A percentile compares a stretch with the other conserved stretches of the same genome.
Conservation (phyloP, 441 rosid species). For the Erodium texanum region DNA sequence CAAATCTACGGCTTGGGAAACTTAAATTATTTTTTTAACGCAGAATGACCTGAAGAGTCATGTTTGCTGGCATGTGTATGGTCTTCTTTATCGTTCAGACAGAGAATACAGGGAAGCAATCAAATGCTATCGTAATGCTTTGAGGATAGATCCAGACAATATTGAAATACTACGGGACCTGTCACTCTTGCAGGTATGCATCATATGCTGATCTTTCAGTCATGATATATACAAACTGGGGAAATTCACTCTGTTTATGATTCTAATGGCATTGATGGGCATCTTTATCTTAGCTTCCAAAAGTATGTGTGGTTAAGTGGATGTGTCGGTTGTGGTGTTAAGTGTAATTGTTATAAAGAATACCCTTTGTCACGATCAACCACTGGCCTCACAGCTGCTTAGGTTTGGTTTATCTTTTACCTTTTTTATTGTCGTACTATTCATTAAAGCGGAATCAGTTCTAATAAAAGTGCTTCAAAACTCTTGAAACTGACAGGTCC, state of each 20-base stretch:
- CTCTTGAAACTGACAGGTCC: background rate
- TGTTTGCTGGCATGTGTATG: conserved; percentile 99
- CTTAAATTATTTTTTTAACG: conserved; percentile 20
- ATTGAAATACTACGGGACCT: conserved; percentile 94
- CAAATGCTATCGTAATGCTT: conserved; percentile 92
- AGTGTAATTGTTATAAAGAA: background rate
- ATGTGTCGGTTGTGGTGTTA: background rate
- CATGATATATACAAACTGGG: background rate
- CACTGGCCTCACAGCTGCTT: too few species aligned
- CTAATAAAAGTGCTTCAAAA: background rate
- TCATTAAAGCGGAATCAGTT: background rate
- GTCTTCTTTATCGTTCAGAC: conserved; percentile 98
- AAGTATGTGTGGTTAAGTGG: background rate
- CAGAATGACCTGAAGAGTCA: conserved; percentile 99
- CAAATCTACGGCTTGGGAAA: background rate
- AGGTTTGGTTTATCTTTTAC: too few species aligned
- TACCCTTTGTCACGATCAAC: background rate
- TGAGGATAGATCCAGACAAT: conserved; percentile 95
- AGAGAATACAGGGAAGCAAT: conserved; percentile 99
- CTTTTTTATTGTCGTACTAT: too few species aligned
- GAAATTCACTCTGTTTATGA: background rate
- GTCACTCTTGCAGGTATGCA: conserved; percentile 82
- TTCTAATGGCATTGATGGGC: background rate
- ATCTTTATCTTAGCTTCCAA: background rate
- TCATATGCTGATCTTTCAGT: conserved; percentile 7